Evolutionary conservation across 441 rosid genomes (phyloP), one percentile per base, ranked within the genome.

Genomic region (Erysimum pusillum): DNA sequence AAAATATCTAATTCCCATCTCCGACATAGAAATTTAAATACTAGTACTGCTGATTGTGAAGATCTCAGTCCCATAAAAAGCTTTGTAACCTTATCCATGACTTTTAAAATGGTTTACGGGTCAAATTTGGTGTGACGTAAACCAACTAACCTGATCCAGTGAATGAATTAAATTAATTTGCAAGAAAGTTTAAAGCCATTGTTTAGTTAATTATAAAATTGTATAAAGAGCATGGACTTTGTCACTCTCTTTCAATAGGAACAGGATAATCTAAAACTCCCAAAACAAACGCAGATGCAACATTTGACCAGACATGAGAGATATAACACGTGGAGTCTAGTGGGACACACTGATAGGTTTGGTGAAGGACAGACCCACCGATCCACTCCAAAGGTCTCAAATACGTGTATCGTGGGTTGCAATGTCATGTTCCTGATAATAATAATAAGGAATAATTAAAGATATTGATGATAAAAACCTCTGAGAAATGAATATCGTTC

Each of bases 61-160:
- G 49, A 78, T 78, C 75, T 54, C 70, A 78, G 78, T 73, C 44
- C 51, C 34, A 25, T 38, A 54, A 78, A 62, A 67, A 15, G 22
- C 35, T 42, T 15, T 66, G 67, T 25, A 36, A 45, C 78, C 32
- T 67, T 73, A 73, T 78, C 81, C 81, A 52, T 3, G 49, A 58
- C 62, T 45, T 67, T 52, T 35, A 9, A 14, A 63, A 45, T 34
- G 39, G 74, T 61, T 54, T 67, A 73, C 61, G 75, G 70, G 78
- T 78, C 81, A 78, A 73, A 78, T 38, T 78, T 78, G 74, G 64
- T 73, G 31, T 78, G 70, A 73, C 74, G 69, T 67, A 73, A 49
- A 36, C 78, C 75, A 78, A 44, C 74, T 14, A 78, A 73, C 60
- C 60, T 54, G 81, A 73, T 73, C 74, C 74, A 53, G 36, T 31